Evolutionary conservation across 2,329 filamentous ascomycete genomes (phyloP), one percentile per base, ranked within the genome.

Genomic region (Delphinella strobiligena): DNA sequence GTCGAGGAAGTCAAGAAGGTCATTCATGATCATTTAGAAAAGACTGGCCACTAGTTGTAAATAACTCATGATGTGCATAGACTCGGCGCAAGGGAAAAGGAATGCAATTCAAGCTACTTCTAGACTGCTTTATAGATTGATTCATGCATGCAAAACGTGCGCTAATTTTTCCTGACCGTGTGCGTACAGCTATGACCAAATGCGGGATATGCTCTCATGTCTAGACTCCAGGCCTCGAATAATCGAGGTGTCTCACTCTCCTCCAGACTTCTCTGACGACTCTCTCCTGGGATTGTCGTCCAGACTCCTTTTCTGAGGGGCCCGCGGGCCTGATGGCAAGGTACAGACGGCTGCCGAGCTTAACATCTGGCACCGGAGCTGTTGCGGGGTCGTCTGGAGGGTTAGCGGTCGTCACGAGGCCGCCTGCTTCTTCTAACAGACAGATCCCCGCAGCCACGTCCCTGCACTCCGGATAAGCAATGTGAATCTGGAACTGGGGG

Each of bases 381-480:
- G 64, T 75, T 9, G 67, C 64, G 10, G 62, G 57, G 46, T 81
- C 63, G 30, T 68, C 58, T 0, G 81, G 81, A 2, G 81, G 80
- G 49, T 85, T 85, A 0, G 80, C 81, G 3, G 77, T 81, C 0
- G 82, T 87, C 15, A 86, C 68, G 3, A 87, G 56, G 0, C 82
- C 82, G 1, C 82, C 82, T 2, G 82, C 81, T 61, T 87, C 82
- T 42, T 78, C 63, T 1, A 87, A 61, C 31, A 87, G 77, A 4
- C 78, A 80, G 43, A 85, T 76, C 2, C 81, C 82, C 10, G 82
- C 82, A 2, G 81, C 80, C 3, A 86, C 82, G 48, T 87, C 82
- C 80, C 71, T 45, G 16, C 7, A 27, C 12, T 7, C 7, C 22
- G 22, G 22, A 27, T 27, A 27, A 27, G 22, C 22, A 27, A 14